phyloP scores from a whole-genome alignment of 78 protist genomes.

The Dictyostelium firmibasis region DNA sequence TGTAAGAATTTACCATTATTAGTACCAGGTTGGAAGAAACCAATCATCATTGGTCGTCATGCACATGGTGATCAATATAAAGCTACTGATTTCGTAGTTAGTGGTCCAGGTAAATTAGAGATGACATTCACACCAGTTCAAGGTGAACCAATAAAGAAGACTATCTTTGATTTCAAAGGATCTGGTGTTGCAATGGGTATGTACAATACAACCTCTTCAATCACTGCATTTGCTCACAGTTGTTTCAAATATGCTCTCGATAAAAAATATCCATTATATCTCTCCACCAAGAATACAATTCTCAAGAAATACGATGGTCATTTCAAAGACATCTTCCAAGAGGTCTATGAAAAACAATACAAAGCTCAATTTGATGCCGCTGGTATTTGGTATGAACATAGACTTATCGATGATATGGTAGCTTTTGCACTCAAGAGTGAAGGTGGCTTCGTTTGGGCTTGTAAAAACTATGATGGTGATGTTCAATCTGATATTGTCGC shows the following conservation, averaged over 20 bases:
- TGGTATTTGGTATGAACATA: conserved; percentile 92
- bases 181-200: conserved; percentile 95
- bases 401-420: conserved; percentile 97
- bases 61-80: conserved; percentile 95
- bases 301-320: conserved; percentile 95
- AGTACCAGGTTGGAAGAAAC: conserved; percentile 93
- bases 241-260: conserved; percentile 87
- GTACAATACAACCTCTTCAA: conserved; percentile 95
- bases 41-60: conserved; percentile 96
- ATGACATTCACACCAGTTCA: conserved; percentile 85
- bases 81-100: conserved; percentile 91
- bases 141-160: conserved; percentile 60
- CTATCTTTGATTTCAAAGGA: conserved; percentile 69
- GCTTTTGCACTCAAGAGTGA: conserved; percentile 85
- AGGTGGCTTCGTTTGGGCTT: conserved; percentile 95
- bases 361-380: conserved; percentile 24
- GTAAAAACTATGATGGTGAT: conserved; percentile 98
- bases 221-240: conserved; percentile 89
- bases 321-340: conserved; percentile 94
- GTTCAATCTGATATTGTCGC: conserved; percentile 93
- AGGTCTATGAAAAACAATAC: conserved; percentile 78
- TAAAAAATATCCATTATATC: conserved; percentile 82
- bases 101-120: conserved; percentile 72
- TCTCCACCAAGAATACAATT: conserved; percentile 96
- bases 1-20: conserved; percentile 90